A percentile compares a stretch with the other conserved stretches of the same genome.
phyloP scores from a whole-genome alignment of 176 grass and related monocot genomes.

The Urochloa ruziziensis region DNA sequence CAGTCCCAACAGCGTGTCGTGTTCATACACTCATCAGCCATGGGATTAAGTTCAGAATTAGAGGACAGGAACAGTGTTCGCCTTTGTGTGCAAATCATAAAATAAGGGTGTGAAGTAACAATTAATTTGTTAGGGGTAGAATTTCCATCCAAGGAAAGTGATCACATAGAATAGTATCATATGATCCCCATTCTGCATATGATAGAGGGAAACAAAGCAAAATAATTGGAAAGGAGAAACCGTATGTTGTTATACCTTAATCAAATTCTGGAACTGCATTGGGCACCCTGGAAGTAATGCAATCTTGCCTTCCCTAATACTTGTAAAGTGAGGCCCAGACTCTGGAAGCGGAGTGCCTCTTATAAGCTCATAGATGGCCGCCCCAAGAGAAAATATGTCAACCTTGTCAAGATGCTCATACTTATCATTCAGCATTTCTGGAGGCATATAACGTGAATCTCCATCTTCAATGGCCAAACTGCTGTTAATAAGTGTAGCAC shows the following conservation, averaged over 20 bases:
- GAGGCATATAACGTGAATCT: constrained; percentile 96
- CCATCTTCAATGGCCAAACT: constrained; percentile 87
- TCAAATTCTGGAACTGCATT: constrained; percentile 78
- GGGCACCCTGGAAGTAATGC: constrained; percentile 79
- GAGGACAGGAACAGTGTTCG: background rate
- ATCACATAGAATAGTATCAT: background rate
- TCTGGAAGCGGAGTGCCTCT: constrained; percentile 72
- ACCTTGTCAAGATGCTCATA: constrained; percentile 93
- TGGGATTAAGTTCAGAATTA: background rate
- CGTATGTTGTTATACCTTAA: constrained; percentile 66
- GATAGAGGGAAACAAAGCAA: background rate
- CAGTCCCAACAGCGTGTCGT: background rate
- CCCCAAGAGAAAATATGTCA: constrained; percentile 90
- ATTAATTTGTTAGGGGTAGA: background rate
- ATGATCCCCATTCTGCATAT: background rate
- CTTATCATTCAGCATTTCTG: constrained; percentile 85
- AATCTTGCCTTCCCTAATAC: constrained; percentile 89
- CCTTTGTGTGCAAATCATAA: background rate
- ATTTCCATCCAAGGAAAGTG: background rate
- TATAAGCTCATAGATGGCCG: constrained; percentile 72
- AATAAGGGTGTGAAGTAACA: background rate
- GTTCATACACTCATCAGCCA: background rate
- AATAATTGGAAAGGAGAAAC: constrained; percentile 10
- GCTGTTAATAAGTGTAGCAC: constrained; percentile 71
- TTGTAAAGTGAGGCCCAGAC: constrained; percentile 68